Conservation (phyloP, 306 rosid genomes). For the Ammopiptanthus mongolicus region DNA sequence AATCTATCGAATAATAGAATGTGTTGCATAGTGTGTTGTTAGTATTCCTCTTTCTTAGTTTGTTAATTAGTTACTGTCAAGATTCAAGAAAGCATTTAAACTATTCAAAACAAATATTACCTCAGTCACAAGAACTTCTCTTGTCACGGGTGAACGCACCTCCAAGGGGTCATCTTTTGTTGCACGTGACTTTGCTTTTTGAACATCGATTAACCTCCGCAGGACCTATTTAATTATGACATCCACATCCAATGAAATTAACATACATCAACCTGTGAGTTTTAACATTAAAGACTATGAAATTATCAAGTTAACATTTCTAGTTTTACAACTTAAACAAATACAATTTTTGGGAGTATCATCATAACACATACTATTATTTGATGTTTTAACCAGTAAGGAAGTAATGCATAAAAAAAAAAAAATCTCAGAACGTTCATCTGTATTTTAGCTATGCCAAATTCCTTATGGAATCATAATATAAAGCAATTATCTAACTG, state of each 20-base stretch:
- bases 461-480: background rate
- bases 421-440: background rate
- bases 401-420: background rate
- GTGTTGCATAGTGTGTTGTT: no score
- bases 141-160: conserved; percentile 52
- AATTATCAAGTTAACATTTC: conserved; percentile 3
- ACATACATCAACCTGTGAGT: background rate
- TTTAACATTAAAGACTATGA: conserved; percentile 14
- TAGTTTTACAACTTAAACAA: background rate
- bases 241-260: background rate
- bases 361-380: background rate
- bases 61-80: background rate
- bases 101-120: conserved; percentile 34
- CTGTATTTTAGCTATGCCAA: background rate
- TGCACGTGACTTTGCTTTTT: conserved; percentile 43
- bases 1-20: no score
- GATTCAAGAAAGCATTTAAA: background rate
- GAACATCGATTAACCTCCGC: conserved; percentile 58
- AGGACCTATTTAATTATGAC: conserved; percentile 48
- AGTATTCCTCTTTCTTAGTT: background rate
- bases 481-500: background rate
- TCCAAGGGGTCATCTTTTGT: conserved; percentile 80
- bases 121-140: conserved; percentile 70
- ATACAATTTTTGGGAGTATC: background rate
- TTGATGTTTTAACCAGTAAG: background rate